Evolutionary conservation across 352 stramenopile species (phyloP).

Genomic region (Globisporangium ultimum): DNA sequence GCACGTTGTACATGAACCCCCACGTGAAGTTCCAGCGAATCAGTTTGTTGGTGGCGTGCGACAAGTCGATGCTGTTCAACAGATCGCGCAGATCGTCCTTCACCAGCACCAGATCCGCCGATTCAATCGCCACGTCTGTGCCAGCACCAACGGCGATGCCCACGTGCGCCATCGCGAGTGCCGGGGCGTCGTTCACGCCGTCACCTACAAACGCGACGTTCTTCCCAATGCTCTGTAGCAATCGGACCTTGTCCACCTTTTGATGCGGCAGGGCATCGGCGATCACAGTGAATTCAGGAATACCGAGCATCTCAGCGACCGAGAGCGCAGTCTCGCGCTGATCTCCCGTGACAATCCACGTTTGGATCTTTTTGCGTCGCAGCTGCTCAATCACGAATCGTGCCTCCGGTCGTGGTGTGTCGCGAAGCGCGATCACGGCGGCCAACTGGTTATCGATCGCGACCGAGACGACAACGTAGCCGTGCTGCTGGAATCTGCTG

Average conservation of each 20-base stretch:
- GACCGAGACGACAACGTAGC: conserved; percentile 58
- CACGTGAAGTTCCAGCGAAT: conserved; percentile 79
- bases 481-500: conserved; percentile 38
- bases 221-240: conserved; percentile 67
- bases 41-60: conserved; percentile 50
- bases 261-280: conserved; percentile 67
- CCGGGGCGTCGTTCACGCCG: conserved; percentile 68
- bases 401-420: conserved; percentile 50
- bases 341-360: conserved; percentile 79
- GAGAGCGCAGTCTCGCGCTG: conserved; percentile 53
- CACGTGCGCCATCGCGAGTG: conserved; percentile 65
- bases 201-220: conserved; percentile 75
- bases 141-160: conserved; percentile 63
- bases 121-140: conserved; percentile 67
- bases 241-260: conserved; percentile 71
- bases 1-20: conserved; percentile 68
- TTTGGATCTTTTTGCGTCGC: conserved; percentile 47
- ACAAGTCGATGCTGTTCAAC: conserved; percentile 61
- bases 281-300: conserved; percentile 54
- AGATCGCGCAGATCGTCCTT: conserved; percentile 70
- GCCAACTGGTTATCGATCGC: conserved; percentile 53
- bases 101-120: conserved; percentile 70
- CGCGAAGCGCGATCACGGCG: conserved; percentile 47
- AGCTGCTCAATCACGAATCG: conserved; percentile 52
- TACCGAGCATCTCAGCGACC: conserved; percentile 44